Evolutionary conservation across 1,284 basidiomycete species (phyloP), one percentile per base, ranked within the genome.

Genomic region (Trametes polyzona): DNA sequence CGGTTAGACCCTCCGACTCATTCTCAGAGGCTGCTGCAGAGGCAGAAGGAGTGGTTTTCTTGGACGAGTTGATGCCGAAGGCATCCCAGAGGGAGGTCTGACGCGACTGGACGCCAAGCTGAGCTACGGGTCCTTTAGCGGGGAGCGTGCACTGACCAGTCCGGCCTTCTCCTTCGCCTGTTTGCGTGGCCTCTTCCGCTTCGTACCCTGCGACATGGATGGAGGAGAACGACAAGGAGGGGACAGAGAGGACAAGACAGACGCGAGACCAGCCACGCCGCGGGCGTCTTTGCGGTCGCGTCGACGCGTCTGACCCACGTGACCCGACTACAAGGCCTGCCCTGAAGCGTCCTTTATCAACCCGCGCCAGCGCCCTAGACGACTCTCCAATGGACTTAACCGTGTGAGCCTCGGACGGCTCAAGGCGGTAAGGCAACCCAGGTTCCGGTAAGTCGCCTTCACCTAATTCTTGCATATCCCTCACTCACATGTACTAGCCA

Each of bases 81-180:
- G 47, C 53, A 36, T 65, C 64, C 2, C 64, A 48, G 1, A 67
- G 46, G 21, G 66, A 65, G 8, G 59, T 60, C 43, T 67, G 66
- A 36, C 61, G 59, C 24, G 64, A 58, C 64, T 65, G 33, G n/a
- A 30, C 21, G 19, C 35, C 36, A 24, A 26, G 23, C 17, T 51
- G 32, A 47, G 41, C 32, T 30, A 24, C n/a, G 12, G 24, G 16
- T 21, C 23, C 6, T 19, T 17, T 16, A 9, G 23, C 26, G 26
- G 29, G 32, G 39, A 26, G 17, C 17, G 24, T 30, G 6, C 4
- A 59, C 64, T 58, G 37, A 64, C 62, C 44, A 29, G 36, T 26
- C 53, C 50, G 30, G 54, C 51, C 48, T 65, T 67, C 9, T 54
- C 42, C 48, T 65, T 67, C 7, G 23, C 41, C 2, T 19, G 17